Conservation (phyloP, 306 rosid species). For the Citrullus mucosospermus region DNA sequence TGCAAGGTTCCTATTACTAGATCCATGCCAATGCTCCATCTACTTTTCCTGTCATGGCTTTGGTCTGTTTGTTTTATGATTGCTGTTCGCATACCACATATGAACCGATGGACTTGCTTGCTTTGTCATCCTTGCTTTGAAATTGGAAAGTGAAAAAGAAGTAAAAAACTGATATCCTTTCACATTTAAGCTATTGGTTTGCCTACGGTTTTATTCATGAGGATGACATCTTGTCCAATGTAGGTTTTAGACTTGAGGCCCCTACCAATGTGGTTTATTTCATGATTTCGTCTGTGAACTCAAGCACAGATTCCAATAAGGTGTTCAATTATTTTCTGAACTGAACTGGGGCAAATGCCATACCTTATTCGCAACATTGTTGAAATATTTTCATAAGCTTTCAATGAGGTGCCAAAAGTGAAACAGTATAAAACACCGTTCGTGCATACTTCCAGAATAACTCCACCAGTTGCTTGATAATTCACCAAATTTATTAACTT, state of each 20-base stretch:
- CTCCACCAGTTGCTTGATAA: not conserved
- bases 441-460: not conserved
- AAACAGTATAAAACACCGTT: not conserved
- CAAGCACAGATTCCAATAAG: not conserved
- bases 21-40: conserved; percentile 10
- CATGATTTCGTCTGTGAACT: not conserved
- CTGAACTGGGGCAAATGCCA: not conserved
- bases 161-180: not conserved
- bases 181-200: not conserved
- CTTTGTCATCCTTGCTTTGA: not conserved
- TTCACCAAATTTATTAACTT: conserved; percentile 6
- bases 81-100: not conserved
- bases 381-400: not conserved
- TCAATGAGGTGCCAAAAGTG: not conserved
- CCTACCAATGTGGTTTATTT: not conserved
- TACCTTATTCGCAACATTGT: not conserved
- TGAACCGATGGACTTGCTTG: not conserved
- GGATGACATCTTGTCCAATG: not conserved
- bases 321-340: not conserved
- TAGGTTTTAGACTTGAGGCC: conserved; percentile 1
- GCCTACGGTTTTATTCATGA: not conserved
- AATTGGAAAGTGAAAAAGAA: not conserved
- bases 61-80: not conserved
- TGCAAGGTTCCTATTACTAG: conserved; percentile 43
- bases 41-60: conserved; percentile 5